Evolutionary conservation across 2,329 filamentous ascomycete genomes (phyloP).

Genomic region (Trichophaea hybrida): DNA sequence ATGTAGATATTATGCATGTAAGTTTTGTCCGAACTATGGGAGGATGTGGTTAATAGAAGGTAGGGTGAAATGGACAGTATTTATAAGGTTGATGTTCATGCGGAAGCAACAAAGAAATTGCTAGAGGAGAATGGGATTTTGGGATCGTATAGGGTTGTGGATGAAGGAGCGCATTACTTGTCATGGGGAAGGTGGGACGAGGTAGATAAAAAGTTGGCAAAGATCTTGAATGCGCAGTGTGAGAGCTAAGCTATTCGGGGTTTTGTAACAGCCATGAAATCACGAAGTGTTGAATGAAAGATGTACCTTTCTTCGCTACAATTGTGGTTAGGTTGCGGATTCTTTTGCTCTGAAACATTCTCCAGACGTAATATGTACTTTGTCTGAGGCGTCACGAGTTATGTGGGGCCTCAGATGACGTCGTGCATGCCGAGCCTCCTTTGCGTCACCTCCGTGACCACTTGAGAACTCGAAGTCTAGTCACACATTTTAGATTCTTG

Average conservation of each 20-base stretch:
- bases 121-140: neutral
- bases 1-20: neutral
- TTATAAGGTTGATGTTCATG: neutral
- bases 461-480: no score
- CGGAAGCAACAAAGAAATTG: neutral
- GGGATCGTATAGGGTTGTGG: neutral
- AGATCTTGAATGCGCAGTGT: neutral
- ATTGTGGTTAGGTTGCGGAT: no score
- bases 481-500: no score
- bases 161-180: neutral
- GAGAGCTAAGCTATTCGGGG: neutral
- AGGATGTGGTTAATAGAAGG: neutral
- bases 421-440: no score
- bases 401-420: no score
- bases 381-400: no score
- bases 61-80: neutral
- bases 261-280: neutral
- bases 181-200: neutral
- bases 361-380: no score
- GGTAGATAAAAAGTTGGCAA: neutral
- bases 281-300: no score
- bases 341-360: no score
- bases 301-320: no score
- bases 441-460: no score
- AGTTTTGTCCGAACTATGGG: neutral